Evolutionary conservation across 1,284 basidiomycete genomes (phyloP).

Genomic region (Tilletiaria anomala): DNA sequence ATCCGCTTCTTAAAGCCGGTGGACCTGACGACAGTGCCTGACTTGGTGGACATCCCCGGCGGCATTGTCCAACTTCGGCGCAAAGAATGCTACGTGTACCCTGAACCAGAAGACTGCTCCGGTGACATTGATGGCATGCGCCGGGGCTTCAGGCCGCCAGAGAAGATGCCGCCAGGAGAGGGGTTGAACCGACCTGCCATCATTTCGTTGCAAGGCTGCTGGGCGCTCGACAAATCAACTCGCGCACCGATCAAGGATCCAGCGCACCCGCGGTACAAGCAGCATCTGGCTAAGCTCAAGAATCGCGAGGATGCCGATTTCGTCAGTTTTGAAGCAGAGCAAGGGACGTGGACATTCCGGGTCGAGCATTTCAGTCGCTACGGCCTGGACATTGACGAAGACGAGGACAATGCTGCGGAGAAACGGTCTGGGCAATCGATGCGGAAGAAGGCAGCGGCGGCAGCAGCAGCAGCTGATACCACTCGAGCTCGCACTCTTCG

Average conservation of each 20-base stretch:
- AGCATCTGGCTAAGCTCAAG: conserved; percentile 70
- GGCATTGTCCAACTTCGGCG: conserved; percentile 75
- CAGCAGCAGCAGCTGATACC: background rate
- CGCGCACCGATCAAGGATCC: conserved; percentile 76
- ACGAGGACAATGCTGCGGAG: conserved; percentile 13
- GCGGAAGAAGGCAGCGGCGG: conserved; percentile 1
- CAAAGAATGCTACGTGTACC: conserved; percentile 84
- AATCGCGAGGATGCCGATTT: conserved; percentile 74
- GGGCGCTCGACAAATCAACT: conserved; percentile 79
- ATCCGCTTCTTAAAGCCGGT: conserved; percentile 75
- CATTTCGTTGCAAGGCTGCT: conserved; percentile 68
- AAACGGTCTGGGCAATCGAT: no score
- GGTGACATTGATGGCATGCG: conserved; percentile 26
- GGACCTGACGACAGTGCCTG: conserved; percentile 71
- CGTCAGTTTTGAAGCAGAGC: conserved; percentile 60
- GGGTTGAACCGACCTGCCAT: conserved; percentile 79
- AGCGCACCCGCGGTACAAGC: conserved; percentile 52
- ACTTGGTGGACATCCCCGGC: conserved; percentile 70
- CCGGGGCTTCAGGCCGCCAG: conserved; percentile 22
- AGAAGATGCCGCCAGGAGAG: conserved; percentile 53
- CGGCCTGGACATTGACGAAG: conserved; percentile 34
- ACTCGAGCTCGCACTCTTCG: background rate
- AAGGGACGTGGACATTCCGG: conserved; percentile 81
- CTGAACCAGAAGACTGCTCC: conserved; percentile 47
- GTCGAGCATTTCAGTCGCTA: conserved; percentile 66